phyloP scores from a whole-genome alignment of 139 green algal genomes.

The Chlorokybus atmophyticus region DNA sequence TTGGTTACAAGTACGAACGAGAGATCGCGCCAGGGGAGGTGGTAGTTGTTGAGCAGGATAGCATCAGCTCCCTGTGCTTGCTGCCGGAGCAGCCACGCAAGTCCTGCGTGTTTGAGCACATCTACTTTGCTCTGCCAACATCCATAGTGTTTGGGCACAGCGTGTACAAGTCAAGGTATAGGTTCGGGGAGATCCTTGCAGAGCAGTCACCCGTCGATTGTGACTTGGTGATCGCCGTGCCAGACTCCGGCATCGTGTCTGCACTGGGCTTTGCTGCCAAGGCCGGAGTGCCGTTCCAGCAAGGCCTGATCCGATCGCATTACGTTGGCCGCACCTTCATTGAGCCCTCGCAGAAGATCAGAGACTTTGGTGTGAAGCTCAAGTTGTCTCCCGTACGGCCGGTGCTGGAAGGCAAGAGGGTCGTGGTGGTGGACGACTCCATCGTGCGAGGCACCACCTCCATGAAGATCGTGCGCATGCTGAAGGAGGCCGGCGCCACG shows the following conservation, averaged over 20 bases:
- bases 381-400: slow-evolving; percentile 26
- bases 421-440: slow-evolving; percentile 96
- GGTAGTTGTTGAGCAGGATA: slow-evolving; percentile 75
- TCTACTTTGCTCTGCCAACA: slow-evolving; percentile 85
- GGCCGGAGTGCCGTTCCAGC: slow-evolving; percentile 71
- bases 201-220: slow-evolving; percentile 13
- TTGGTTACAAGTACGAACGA: slow-evolving; percentile 49
- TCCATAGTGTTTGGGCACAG: slow-evolving; percentile 84
- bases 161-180: slow-evolving; percentile 68
- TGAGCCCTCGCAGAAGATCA: slow-evolving; percentile 85
- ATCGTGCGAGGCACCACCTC: slow-evolving; percentile 97
- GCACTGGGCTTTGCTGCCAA: slow-evolving; percentile 25
- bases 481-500: slow-evolving; percentile 67
- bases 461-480: slow-evolving; percentile 87
- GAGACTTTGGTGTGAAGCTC: slow-evolving; percentile 73
- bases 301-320: slow-evolving; percentile 85
- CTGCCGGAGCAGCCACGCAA: slow-evolving; percentile 29
- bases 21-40: slow-evolving; percentile 89
- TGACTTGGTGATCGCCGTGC: slow-evolving; percentile 31
- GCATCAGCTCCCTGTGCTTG: slow-evolving; percentile 54
- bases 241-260: slow-evolving; percentile 17
- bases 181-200: background rate
- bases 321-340: slow-evolving; percentile 99
- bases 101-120: slow-evolving; percentile 99
- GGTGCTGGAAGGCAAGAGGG: slow-evolving; percentile 50